Evolutionary conservation across 2,329 filamentous ascomycete genomes (phyloP).

Genomic region (Diaporthe nobilis): DNA sequence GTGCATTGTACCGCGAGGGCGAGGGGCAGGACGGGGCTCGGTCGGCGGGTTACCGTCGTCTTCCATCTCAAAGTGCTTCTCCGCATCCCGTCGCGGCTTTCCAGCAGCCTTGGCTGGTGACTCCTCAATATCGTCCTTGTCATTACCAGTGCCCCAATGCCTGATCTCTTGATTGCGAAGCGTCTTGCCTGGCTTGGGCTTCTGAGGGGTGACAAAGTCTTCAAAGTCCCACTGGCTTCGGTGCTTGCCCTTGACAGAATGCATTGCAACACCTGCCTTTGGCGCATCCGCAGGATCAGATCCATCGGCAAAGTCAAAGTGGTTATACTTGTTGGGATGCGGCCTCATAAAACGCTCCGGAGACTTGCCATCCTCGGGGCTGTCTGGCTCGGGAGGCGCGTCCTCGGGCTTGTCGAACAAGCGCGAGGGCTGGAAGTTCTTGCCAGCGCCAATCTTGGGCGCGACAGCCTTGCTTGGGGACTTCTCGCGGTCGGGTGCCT

Average conservation of each 20-base stretch:
- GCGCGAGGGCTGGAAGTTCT: constrained; percentile 74
- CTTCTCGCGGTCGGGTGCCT: constrained; percentile 62
- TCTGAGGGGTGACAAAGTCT: constrained; percentile 88
- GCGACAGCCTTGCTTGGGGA: constrained; percentile 62
- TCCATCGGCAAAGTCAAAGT: constrained; percentile 86
- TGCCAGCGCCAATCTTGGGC: constrained; percentile 69
- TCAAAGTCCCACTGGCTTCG: constrained; percentile 88
- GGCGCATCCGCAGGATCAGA: constrained; percentile 65
- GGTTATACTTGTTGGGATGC: constrained; percentile 84
- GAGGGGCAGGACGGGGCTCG: constrained; percentile 60
- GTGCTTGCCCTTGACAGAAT: constrained; percentile 72
- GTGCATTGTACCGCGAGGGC: constrained; percentile 68
- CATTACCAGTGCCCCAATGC: constrained; percentile 78
- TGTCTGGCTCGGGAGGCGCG: constrained; percentile 53
- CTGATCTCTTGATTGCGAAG: constrained; percentile 77
- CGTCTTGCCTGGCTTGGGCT: constrained; percentile 72
- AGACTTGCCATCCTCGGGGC: constrained; percentile 57
- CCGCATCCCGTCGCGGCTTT: constrained; percentile 83
- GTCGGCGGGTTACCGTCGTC: constrained; percentile 78
- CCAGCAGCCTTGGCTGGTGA: constrained; percentile 72
- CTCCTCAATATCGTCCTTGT: constrained; percentile 72
- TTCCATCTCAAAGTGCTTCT: constrained; percentile 86
- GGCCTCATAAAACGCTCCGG: constrained; percentile 69
- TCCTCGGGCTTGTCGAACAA: constrained; percentile 73
- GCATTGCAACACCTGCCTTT: constrained; percentile 56